Conservation (phyloP, 768 basidiomycete species). For the Rhodotorula babjevae region DNA sequence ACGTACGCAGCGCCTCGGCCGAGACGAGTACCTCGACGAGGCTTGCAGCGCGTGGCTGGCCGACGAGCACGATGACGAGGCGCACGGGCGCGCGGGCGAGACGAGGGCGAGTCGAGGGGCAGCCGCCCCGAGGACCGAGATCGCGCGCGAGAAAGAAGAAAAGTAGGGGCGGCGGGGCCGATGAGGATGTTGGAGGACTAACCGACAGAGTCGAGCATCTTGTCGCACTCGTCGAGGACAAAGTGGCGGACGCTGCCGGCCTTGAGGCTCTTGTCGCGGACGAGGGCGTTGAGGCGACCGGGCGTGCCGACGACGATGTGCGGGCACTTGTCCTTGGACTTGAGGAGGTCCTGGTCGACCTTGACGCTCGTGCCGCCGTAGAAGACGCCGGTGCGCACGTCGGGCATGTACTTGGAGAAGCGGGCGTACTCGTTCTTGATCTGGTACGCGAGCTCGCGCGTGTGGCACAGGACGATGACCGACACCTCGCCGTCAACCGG, state of each 20-base stretch:
- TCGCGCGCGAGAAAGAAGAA: not conserved
- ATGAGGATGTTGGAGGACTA: conserved; percentile 57
- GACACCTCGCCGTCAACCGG: conserved; percentile 97
- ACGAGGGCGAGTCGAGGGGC: not conserved
- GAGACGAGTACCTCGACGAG: too few relatives aligned
- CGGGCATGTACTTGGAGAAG: conserved; percentile 99
- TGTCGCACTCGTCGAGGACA: conserved; percentile 99
- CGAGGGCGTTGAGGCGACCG: conserved; percentile 90
- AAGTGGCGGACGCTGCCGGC: conserved; percentile 98
- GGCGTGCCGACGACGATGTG: conserved; percentile 99
- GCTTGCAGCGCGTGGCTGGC: too few relatives aligned
- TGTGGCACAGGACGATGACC: conserved; percentile 96
- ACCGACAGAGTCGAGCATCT: conserved; percentile 99
- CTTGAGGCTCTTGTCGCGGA: conserved; percentile 89
- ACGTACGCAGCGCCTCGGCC: too few relatives aligned
- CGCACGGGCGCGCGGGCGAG: too few relatives aligned
- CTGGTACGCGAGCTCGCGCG: conserved; percentile 97
- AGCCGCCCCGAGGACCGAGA: too few relatives aligned
- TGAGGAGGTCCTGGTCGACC: conserved; percentile 88
- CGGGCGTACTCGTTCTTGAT: conserved; percentile 99
- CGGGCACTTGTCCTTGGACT: conserved; percentile 94
- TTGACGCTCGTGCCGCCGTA: conserved; percentile 93
- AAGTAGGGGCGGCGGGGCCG: too few relatives aligned
- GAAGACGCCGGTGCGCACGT: conserved; percentile 94
- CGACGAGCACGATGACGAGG: not conserved